Percentiles rank a stretch among this genome's conserved stretches.
phyloP scores from a whole-genome alignment of 768 basidiomycete genomes.

The Boletus rufocinnamomeus region DNA sequence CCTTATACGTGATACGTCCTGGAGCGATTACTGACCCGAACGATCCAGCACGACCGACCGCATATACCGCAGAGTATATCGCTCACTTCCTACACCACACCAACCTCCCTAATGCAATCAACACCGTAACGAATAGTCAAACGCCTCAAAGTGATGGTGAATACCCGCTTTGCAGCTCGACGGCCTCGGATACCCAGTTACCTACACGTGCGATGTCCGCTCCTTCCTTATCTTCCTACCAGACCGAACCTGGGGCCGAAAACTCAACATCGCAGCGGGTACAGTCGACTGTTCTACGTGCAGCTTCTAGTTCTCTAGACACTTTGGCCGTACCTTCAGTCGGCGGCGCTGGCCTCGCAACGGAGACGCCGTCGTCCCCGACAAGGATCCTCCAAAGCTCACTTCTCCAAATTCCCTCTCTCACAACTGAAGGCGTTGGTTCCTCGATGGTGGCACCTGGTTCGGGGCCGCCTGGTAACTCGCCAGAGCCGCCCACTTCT shows the following conservation, averaged over 20 bases:
- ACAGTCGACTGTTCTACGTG: neutral
- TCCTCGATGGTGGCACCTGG: neutral
- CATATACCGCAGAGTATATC: slow-evolving; percentile 5
- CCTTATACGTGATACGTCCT: neutral
- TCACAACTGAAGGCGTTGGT: neutral
- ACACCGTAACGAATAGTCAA: neutral
- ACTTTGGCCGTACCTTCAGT: neutral
- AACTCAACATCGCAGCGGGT: neutral
- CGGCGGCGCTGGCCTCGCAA: too few relatives aligned
- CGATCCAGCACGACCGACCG: slow-evolving; percentile 8
- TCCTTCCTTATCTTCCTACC: neutral
- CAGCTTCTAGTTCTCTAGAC: neutral
- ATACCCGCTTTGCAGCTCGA: neutral
- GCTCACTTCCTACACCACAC: neutral
- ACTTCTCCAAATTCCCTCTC: neutral
- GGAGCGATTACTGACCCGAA: slow-evolving; percentile 5
- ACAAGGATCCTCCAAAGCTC: neutral
- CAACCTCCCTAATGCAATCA: neutral
- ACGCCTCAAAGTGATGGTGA: neutral
- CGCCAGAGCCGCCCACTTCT: neutral
- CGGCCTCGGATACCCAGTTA: neutral
- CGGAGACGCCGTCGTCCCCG: neutral
- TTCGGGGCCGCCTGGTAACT: neutral
- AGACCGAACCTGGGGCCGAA: neutral
- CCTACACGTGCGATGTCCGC: neutral